A percentile compares a stretch with the other conserved stretches of the same genome.
Evolutionary conservation across 148 eudicot genomes (phyloP).

Genomic region (Vaccinium macrocarpon): DNA sequence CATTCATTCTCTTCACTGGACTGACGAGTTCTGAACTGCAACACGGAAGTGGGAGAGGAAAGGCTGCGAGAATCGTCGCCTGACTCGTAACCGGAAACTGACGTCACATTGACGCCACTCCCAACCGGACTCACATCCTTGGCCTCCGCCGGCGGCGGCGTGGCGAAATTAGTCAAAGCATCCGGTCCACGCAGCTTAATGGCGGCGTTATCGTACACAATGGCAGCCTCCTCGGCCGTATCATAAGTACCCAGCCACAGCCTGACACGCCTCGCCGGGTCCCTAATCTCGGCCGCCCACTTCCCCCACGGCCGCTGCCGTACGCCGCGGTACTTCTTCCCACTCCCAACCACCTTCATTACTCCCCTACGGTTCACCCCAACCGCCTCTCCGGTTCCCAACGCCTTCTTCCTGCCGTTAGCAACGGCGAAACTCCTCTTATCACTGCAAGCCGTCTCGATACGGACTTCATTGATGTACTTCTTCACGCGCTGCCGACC

Average conservation of each 20-base stretch:
- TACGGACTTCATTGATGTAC: slow-evolving; percentile 50
- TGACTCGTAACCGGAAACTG: slow-evolving; percentile 51
- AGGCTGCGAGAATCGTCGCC: slow-evolving; percentile 48
- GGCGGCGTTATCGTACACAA: slow-evolving; percentile 90
- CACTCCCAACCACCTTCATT: slow-evolving; percentile 23
- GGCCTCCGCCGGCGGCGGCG: slow-evolving; percentile 23
- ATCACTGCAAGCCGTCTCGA: slow-evolving; percentile 24
- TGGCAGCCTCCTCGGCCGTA: slow-evolving; percentile 89
- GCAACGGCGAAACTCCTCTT: slow-evolving; percentile 22
- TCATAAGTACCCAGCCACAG: slow-evolving; percentile 90
- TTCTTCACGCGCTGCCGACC: slow-evolving; percentile 57
- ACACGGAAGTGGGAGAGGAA: slow-evolving; percentile 65
- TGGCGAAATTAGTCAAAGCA: slow-evolving; percentile 69
- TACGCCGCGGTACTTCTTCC: slow-evolving; percentile 69
- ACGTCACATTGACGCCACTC: slow-evolving; percentile 12
- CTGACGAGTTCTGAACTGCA: slow-evolving; percentile 30
- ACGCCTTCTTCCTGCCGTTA: slow-evolving; percentile 12
- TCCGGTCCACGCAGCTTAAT: slow-evolving; percentile 84
- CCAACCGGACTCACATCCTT: neutral
- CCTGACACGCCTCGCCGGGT: slow-evolving; percentile 56
- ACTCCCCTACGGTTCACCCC: slow-evolving; percentile 17
- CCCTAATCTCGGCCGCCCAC: slow-evolving; percentile 97
- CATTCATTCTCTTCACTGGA: slow-evolving; percentile 22
- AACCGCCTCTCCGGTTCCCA: neutral
- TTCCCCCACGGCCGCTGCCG: slow-evolving; percentile 95